Percentiles rank a stretch among this genome's conserved stretches.
phyloP scores from a whole-genome alignment of 106 monocot genomes.

The Apostasia shenzhenica region DNA sequence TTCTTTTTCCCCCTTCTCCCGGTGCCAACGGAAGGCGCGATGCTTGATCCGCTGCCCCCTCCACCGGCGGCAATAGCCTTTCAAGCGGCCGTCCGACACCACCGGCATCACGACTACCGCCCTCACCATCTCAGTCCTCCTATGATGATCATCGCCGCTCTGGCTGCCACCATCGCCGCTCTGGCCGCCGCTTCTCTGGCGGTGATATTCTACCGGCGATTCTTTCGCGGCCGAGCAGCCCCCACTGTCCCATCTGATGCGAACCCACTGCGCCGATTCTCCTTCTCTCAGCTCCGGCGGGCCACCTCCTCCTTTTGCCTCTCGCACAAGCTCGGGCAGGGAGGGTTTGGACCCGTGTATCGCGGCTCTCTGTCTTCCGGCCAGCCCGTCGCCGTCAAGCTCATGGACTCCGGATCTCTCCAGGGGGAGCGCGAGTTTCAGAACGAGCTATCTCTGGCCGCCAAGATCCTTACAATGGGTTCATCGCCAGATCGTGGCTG shows the following conservation, averaged over 20 bases:
- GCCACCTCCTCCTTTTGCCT: conserved; percentile 49
- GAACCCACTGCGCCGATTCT: background rate
- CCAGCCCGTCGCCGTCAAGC: conserved; percentile 63
- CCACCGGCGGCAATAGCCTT: background rate
- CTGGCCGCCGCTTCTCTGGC: conserved; percentile 4
- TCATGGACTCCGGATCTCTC: conserved; percentile 78
- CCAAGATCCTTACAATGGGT: conserved; percentile 20
- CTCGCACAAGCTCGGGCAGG: conserved; percentile 52
- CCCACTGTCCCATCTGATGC: conserved; percentile 7
- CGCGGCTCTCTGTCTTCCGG: conserved; percentile 40
- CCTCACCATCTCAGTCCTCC: background rate
- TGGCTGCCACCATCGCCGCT: conserved; percentile 2
- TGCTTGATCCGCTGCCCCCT: conserved; percentile 4
- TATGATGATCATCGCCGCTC: background rate
- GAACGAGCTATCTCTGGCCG: conserved; percentile 75
- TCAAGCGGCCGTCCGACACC: background rate
- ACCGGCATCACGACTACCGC: background rate
- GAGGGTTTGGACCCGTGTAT: conserved; percentile 69
- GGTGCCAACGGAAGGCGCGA: background rate
- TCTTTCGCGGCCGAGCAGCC: conserved; percentile 3
- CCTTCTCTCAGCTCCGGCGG: conserved; percentile 35
- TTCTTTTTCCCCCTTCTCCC: too few relatives aligned
- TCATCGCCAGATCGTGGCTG: conserved; percentile 10
- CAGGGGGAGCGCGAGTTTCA: conserved; percentile 89
- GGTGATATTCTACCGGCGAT: conserved; percentile 16